Base-by-base conservation (phyloP, 2,329 filamentous ascomycete genomes). In the Aspergillus sp. region DNA sequence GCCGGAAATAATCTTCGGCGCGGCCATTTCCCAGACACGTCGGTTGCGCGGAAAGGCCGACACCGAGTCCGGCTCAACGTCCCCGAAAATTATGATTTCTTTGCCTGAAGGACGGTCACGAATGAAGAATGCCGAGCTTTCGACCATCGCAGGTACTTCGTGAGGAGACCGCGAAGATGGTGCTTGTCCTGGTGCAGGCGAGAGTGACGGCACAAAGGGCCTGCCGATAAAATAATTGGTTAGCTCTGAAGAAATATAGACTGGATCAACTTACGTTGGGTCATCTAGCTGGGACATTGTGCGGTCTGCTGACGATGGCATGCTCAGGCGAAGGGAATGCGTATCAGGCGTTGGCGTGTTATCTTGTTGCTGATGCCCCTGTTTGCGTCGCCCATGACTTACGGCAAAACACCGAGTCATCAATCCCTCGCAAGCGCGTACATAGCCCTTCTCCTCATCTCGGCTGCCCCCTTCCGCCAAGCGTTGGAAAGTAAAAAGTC, bases 61-160 rank as follows among this genome's bases (percentile, higher is more conserved):
- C 26, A 98, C 77, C 9, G 87, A 89, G 75, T 99, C 95, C 0
- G 95, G 92, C 71, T 99, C 95, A 42, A 98, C 91, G 66, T 99
- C 95, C 18, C 95, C 95, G 72, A 97, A 98, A 52, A 99, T 90
- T 60, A 99, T 85, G 2, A 98, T 85, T 75, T 99, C 94, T 32
- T 84, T 84, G 1, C 85, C 84, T 0, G 87, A 90, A 0, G 78
- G 73, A 36, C 88, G 81, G 60, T 95, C 90, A 42, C 91, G 90
- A 64, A 99, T 90, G 75, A 99, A 98, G 76, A 93, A 98, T 0
- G 92, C 94, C 18, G 92, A 95, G 63, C 91, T 96, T 73, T 97
- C 92, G 61, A 74, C 77, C 26, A 66, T 74, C 59, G 71, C 7
- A 46, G 60, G 52, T 59, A 56, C n/a, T 36, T 26, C 36, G 20